Base-by-base conservation (phyloP, 163 green algal genomes). In the Scenedesmus sp. region DNA sequence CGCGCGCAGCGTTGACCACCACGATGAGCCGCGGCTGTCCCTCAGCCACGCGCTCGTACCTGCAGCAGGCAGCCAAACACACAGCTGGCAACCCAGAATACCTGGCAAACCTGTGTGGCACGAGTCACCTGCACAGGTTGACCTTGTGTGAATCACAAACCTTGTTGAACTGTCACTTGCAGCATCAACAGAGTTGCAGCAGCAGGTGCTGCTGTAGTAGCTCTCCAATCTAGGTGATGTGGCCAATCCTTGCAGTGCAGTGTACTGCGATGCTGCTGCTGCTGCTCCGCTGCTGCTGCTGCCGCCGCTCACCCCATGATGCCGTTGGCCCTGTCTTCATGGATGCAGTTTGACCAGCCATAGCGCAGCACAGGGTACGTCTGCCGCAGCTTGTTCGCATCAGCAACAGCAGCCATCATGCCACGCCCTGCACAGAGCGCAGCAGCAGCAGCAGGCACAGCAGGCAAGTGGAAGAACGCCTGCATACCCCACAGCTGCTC, bases 1-100 rank as follows among this genome's bases (percentile, higher is more conserved):
- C 78, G 72, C 92, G 89, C 9, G 91, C 93, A 2, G 94, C 94
- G 65, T 96, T 96, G 88, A 96, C 92, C 15, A 96, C 93, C n/a
- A 92, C 89, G 33, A 95, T 85, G 5, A 96, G 44, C 18, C 92
- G 92, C 6, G 79, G 68, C 84, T 94, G 80, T 16, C 92, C 94
- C 82, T 95, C 93, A 2, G 89, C 56, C 59, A 92, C 86, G 42
- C 89, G 89, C 82, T 92, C 89, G 26, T 89, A 92, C 9, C 51
- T 92, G 89, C 81, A 73, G 56, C 65, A 76, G 59, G 65, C 65
- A 76, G 30, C 22, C n/a, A n/a, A n/a, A n/a, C n/a, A n/a, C n/a
- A n/a, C n/a, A n/a, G n/a, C n/a, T n/a, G n/a, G n/a, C n/a, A n/a
- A n/a, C n/a, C n/a, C n/a, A n/a, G n/a, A n/a, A n/a, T n/a, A n/a